These are phyloP conservation scores for Arabis alpina DNA, from an alignment of 345 rosid species.

Conservation along the genomic window DNA sequence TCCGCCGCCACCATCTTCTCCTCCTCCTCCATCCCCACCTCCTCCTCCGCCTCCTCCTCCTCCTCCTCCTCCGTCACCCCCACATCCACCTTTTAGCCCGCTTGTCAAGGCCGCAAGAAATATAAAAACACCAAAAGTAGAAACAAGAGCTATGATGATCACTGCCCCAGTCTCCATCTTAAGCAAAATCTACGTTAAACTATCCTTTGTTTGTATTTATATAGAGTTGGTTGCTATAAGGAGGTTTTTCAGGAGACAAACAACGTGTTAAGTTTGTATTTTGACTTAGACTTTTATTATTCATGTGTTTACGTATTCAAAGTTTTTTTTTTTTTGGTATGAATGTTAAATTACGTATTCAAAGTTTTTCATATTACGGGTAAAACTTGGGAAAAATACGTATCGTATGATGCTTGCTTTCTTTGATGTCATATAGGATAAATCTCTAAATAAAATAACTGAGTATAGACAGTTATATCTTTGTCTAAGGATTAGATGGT, in stretches of 20 bases:
- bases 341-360: no score
- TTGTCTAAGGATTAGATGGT: slow-evolving; percentile 1
- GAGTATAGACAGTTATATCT: background rate
- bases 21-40: background rate
- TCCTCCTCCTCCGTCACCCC: slow-evolving; percentile 21
- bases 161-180: slow-evolving; percentile 15
- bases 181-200: slow-evolving; percentile 1
- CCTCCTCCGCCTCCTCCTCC: background rate
- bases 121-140: background rate
- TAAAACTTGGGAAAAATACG: slow-evolving; percentile 28
- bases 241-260: background rate
- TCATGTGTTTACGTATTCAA: background rate
- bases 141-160: slow-evolving; percentile 24
- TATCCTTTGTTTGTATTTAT: background rate
- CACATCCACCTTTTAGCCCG: slow-evolving; percentile 13
- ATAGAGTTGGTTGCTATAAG: background rate
- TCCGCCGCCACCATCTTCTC: background rate
- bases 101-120: background rate
- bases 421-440: background rate
- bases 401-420: slow-evolving; percentile 14
- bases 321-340: no score
- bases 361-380: slow-evolving; percentile 14
- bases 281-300: slow-evolving; percentile 24
- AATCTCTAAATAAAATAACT: background rate
- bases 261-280: slow-evolving; percentile 18